phyloP scores from a whole-genome alignment of 306 rosid species.

The Cicer bijugum region DNA sequence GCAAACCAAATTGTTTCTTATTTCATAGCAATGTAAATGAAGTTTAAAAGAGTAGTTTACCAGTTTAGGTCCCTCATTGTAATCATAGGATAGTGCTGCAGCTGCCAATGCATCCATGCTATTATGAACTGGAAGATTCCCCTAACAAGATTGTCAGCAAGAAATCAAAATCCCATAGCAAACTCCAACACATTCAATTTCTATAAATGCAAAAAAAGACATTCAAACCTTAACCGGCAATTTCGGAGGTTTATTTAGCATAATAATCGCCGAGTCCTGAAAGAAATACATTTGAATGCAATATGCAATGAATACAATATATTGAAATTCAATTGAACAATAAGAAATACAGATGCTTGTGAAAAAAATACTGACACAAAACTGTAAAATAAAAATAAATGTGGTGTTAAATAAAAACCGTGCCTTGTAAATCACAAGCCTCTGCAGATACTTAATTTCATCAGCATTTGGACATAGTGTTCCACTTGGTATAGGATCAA shows the following conservation, averaged over 20 bases:
- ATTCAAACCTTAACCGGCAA: constrained; percentile 88
- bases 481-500: constrained; percentile 87
- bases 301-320: constrained; percentile 22
- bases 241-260: constrained; percentile 91
- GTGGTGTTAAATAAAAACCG: constrained; percentile 38
- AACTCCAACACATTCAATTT: constrained; percentile 17
- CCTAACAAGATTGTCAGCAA: constrained; percentile 59
- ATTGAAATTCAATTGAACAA: constrained; percentile 22
- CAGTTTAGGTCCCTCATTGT: constrained; percentile 90
- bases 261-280: constrained; percentile 85
- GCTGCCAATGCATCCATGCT: constrained; percentile 98
- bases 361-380: constrained; percentile 19
- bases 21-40: constrained; percentile 1
- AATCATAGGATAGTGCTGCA: constrained; percentile 85
- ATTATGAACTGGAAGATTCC: constrained; percentile 89
- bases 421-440: constrained; percentile 93
- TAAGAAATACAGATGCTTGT: background rate
- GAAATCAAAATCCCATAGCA: constrained; percentile 42
- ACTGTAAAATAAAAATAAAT: constrained; percentile 38
- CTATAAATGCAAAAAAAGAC: constrained; percentile 29
- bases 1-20: constrained; percentile 9
- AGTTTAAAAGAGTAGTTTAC: constrained; percentile 51
- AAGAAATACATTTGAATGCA: constrained; percentile 38
- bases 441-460: constrained; percentile 87
- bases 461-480: constrained; percentile 93